phyloP scores from a whole-genome alignment of 2,329 filamentous ascomycete genomes.

The Myriosclerotinia curreyana region DNA sequence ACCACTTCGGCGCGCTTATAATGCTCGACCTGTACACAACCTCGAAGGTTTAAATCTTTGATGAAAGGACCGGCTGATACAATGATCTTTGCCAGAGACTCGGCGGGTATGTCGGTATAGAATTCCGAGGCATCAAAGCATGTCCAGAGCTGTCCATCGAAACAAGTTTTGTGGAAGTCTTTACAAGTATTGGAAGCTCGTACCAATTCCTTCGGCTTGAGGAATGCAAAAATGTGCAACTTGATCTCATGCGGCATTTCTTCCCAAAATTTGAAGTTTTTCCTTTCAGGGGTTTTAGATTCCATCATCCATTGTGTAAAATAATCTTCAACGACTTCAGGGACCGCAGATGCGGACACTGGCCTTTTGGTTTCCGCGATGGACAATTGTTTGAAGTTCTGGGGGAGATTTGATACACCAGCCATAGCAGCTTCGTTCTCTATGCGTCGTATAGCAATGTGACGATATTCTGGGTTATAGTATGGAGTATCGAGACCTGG shows the following conservation, averaged over 20 bases:
- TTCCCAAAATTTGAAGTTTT: conserved; percentile 67
- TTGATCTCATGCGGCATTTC: conserved; percentile 80
- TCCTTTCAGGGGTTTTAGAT: conserved; percentile 36
- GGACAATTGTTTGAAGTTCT: conserved; percentile 29
- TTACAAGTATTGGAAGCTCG: conserved; percentile 74
- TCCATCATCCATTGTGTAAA: conserved; percentile 32
- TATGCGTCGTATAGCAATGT: conserved; percentile 29
- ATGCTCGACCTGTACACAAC: conserved; percentile 84
- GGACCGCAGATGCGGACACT: conserved; percentile 29
- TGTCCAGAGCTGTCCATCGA: conserved; percentile 92
- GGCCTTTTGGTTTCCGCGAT: conserved; percentile 27
- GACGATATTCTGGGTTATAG: conserved; percentile 29
- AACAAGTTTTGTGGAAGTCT: conserved; percentile 77
- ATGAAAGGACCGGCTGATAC: conserved; percentile 84
- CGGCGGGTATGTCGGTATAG: conserved; percentile 81
- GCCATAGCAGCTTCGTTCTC: conserved; percentile 27
- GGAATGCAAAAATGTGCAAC: conserved; percentile 70
- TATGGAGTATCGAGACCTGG: conserved; percentile 34
- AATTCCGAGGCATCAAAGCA: conserved; percentile 81
- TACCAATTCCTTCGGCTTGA: conserved; percentile 78
- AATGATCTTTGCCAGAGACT: conserved; percentile 81
- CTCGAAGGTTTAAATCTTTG: conserved; percentile 82
- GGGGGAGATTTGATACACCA: conserved; percentile 29
- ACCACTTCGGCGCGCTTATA: conserved; percentile 74
- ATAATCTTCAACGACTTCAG: conserved; percentile 38